Evolutionary conservation across 257 asterid genomes (phyloP).

Genomic region (Solanum boliviense): DNA sequence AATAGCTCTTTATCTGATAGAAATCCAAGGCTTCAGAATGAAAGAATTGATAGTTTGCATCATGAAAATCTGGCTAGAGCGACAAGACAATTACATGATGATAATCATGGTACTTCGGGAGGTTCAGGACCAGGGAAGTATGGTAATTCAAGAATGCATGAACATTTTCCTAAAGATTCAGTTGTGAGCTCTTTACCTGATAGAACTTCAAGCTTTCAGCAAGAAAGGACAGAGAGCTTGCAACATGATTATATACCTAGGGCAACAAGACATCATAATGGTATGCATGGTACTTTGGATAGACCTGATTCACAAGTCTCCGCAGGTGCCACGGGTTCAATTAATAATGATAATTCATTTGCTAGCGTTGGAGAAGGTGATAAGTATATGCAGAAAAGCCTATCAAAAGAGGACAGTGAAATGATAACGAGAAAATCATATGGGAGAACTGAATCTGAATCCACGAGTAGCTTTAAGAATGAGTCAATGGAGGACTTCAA

Average conservation of each 20-base stretch:
- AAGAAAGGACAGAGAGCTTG: constrained; percentile 14
- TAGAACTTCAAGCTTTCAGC: constrained; percentile 13
- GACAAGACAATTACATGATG: constrained; percentile 9
- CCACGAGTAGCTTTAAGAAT: constrained; percentile 16
- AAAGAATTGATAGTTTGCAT: constrained; percentile 9
- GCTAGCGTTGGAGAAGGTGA: constrained; percentile 20
- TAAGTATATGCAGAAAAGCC: constrained; percentile 16
- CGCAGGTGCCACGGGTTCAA: constrained; percentile 26
- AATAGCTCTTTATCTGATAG: constrained; percentile 12
- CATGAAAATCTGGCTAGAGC: constrained; percentile 16
- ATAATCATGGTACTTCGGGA: constrained; percentile 16
- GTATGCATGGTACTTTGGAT: neutral
- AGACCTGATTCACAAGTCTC: constrained; percentile 18
- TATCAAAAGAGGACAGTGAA: constrained; percentile 17
- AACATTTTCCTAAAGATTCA: constrained; percentile 26
- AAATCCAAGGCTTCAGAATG: constrained; percentile 18
- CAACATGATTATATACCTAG: constrained; percentile 17
- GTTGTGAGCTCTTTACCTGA: constrained; percentile 10
- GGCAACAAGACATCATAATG: constrained; percentile 3
- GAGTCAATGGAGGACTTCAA: constrained; percentile 16
- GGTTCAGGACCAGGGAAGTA: constrained; percentile 23
- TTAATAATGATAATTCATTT: constrained; percentile 11
- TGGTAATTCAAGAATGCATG: constrained; percentile 9
- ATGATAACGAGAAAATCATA: constrained; percentile 7
- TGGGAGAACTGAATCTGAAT: constrained; percentile 24